Conservation (phyloP, 257 asterid genomes). For the Solanum dulcamara region DNA sequence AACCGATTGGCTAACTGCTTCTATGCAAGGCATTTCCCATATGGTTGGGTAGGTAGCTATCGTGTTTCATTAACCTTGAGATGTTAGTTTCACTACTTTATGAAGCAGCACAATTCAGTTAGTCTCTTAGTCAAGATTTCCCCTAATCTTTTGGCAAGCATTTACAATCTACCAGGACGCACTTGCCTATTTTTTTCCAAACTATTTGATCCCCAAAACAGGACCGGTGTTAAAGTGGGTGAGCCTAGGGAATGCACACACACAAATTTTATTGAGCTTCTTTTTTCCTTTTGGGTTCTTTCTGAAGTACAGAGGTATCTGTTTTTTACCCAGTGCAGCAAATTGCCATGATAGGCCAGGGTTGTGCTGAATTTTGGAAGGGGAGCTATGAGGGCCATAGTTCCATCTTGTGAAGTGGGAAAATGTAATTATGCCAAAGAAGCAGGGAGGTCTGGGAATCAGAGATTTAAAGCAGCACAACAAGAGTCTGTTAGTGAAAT, state of each 20-base stretch:
- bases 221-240: neutral
- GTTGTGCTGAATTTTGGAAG: neutral
- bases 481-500: too few relatives aligned
- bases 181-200: neutral
- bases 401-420: too few relatives aligned
- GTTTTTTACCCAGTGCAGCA: neutral
- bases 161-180: neutral
- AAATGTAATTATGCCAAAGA: too few relatives aligned
- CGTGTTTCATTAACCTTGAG: neutral
- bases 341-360: neutral
- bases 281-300: neutral
- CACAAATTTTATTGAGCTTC: neutral
- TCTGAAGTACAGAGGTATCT: neutral
- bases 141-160: neutral
- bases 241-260: neutral
- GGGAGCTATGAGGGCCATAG: too few relatives aligned
- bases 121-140: neutral
- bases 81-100: neutral
- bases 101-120: neutral
- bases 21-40: neutral
- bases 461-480: too few relatives aligned
- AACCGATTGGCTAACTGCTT: neutral
- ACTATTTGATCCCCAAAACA: neutral
- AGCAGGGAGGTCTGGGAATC: too few relatives aligned
- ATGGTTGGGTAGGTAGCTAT: neutral